Conservation (phyloP, 164 flowering plant genomes). For the Berberis vulgaris region DNA sequence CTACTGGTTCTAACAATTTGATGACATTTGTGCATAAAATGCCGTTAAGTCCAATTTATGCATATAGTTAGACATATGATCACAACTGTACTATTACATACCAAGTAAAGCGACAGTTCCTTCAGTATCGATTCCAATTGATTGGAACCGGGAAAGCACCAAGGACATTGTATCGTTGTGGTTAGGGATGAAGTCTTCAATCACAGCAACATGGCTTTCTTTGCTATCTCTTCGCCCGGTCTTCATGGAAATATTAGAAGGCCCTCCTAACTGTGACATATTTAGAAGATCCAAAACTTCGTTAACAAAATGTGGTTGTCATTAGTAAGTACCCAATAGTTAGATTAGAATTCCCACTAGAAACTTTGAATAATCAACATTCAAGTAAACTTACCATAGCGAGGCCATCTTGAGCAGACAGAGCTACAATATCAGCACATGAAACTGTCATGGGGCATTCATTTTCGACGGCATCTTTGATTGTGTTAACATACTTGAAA, state of each 20-base stretch:
- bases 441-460: slow-evolving; percentile 78
- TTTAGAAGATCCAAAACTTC: too few relatives aligned
- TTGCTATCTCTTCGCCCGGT: slow-evolving; percentile 69
- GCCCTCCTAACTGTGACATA: slow-evolving; percentile 63
- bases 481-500: slow-evolving; percentile 57
- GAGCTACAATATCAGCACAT: slow-evolving; percentile 84
- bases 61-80: too few relatives aligned
- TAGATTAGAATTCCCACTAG: too few relatives aligned
- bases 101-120: slow-evolving; percentile 74
- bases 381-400: slow-evolving; percentile 31
- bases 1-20: too few relatives aligned
- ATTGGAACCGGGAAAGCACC: slow-evolving; percentile 57
- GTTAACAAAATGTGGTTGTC: too few relatives aligned
- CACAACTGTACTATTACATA: slow-evolving; percentile 9
- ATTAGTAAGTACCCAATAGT: too few relatives aligned
- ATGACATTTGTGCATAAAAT: not conserved
- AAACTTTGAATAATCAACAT: too few relatives aligned
- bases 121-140: slow-evolving; percentile 63
- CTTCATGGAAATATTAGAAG: slow-evolving; percentile 43
- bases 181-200: slow-evolving; percentile 50
- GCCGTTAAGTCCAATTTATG: not conserved
- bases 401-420: slow-evolving; percentile 76
- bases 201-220: slow-evolving; percentile 34
- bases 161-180: slow-evolving; percentile 49
- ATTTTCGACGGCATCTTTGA: slow-evolving; percentile 61